These are phyloP conservation scores for Pythium guiyangense DNA, from an alignment of 352 stramenopile genomes.

Conservation along the genomic window DNA sequence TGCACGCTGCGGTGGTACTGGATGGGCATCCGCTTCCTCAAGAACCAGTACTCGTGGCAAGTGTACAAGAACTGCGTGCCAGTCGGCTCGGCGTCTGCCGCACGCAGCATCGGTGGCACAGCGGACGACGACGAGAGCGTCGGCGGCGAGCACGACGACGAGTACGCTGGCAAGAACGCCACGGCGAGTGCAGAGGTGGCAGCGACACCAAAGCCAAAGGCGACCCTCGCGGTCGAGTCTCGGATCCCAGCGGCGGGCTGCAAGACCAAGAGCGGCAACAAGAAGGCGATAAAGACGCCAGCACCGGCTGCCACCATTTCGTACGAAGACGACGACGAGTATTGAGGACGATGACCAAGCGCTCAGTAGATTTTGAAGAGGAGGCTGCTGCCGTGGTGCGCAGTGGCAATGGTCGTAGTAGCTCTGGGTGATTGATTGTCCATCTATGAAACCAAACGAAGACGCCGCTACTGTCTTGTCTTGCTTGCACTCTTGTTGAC, in stretches of 20 bases:
- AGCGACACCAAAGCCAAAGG: not conserved
- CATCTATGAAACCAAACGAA: too few species aligned
- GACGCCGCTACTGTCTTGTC: too few species aligned
- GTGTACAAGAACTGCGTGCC: conserved; percentile 46
- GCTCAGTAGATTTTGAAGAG: too few species aligned
- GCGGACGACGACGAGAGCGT: not conserved
- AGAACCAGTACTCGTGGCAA: conserved; percentile 52
- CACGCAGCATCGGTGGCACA: not conserved
- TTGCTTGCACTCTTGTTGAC: too few species aligned
- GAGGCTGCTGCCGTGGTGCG: too few species aligned
- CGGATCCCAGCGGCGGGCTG: not conserved
- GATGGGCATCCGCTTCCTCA: conserved; percentile 33
- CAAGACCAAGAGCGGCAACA: not conserved
- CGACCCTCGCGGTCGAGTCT: conserved; percentile 1
- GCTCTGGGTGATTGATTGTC: not conserved
- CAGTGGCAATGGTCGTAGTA: not conserved
- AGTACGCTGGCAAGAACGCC: not conserved
- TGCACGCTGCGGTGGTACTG: conserved; percentile 40
- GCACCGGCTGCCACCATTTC: not conserved
- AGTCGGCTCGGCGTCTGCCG: not conserved
- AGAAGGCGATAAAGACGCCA: not conserved
- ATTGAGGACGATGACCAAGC: not conserved
- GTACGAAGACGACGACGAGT: not conserved
- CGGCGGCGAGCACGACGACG: conserved; percentile 2
- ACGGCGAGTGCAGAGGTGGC: not conserved